Conservation (phyloP, 345 rosid genomes). For the Cochlearia excelsa region DNA sequence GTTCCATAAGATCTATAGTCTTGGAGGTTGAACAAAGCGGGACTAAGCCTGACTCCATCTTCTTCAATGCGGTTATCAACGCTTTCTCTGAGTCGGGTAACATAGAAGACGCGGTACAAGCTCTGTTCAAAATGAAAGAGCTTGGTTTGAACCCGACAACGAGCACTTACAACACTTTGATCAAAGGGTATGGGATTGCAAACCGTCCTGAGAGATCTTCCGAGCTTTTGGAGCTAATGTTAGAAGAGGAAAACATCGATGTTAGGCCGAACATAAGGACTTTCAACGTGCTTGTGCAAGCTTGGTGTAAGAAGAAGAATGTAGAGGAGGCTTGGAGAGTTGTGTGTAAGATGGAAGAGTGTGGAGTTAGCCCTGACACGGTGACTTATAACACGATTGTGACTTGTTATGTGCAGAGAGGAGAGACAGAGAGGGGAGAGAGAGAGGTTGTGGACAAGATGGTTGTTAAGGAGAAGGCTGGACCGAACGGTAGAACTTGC, state of each 20-base stretch:
- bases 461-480: slow-evolving; percentile 43
- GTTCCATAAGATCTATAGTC: slow-evolving; percentile 46
- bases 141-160: slow-evolving; percentile 53
- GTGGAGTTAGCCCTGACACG: slow-evolving; percentile 49
- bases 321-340: slow-evolving; percentile 54
- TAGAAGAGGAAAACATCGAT: slow-evolving; percentile 29
- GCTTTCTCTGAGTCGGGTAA: slow-evolving; percentile 63
- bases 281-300: slow-evolving; percentile 56
- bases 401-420: slow-evolving; percentile 51
- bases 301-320: slow-evolving; percentile 60
- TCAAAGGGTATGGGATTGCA: slow-evolving; percentile 61
- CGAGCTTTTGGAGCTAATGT: slow-evolving; percentile 51
- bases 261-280: slow-evolving; percentile 59
- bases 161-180: slow-evolving; percentile 59
- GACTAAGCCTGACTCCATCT: slow-evolving; percentile 47
- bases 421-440: slow-evolving; percentile 51
- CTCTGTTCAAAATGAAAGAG: slow-evolving; percentile 53
- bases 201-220: slow-evolving; percentile 58
- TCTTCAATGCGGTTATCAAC: slow-evolving; percentile 59
- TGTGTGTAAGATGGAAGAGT: slow-evolving; percentile 49
- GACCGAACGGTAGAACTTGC: slow-evolving; percentile 55
- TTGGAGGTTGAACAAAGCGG: slow-evolving; percentile 49
- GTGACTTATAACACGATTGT: slow-evolving; percentile 66
- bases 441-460: slow-evolving; percentile 40
- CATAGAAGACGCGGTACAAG: slow-evolving; percentile 49